These are phyloP conservation scores for Crithidia expoeki DNA, from an alignment of 208 protist species.

Conservation along the genomic window DNA sequence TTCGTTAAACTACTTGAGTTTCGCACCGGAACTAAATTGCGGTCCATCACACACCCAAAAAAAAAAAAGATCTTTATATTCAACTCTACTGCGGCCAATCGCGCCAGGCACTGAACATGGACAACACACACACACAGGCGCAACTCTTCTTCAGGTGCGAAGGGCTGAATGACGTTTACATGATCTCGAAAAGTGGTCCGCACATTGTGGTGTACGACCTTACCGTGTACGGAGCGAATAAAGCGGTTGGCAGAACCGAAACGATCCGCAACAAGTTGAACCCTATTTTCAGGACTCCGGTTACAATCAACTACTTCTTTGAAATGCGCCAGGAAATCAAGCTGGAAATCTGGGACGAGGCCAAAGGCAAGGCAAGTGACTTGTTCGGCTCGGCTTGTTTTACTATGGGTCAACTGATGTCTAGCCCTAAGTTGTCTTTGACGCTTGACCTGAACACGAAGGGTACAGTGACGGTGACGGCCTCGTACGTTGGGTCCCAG, in stretches of 20 bases:
- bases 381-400: no score
- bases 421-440: no score
- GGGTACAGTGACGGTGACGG: no score
- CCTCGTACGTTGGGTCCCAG: no score
- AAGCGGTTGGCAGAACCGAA: not conserved
- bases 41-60: no score
- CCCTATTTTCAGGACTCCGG: slow-evolving; percentile 34
- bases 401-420: no score
- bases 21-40: no score
- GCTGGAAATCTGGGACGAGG: no score
- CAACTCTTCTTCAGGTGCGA: slow-evolving; percentile 6
- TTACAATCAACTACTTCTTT: slow-evolving; percentile 46
- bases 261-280: slow-evolving; percentile 41
- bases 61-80: no score
- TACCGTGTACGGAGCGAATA: not conserved
- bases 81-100: no score
- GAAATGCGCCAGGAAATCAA: slow-evolving; percentile 40
- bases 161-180: slow-evolving; percentile 3
- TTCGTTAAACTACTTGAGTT: not conserved
- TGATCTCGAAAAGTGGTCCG: slow-evolving; percentile 9
- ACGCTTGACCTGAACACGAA: no score
- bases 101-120: not conserved
- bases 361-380: no score
- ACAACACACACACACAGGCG: not conserved
- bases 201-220: slow-evolving; percentile 6